A percentile compares a stretch with the other conserved stretches of the same genome.
Evolutionary conservation across 2,329 filamentous ascomycete species (phyloP).

Genomic region (Cladosporium sp.): DNA sequence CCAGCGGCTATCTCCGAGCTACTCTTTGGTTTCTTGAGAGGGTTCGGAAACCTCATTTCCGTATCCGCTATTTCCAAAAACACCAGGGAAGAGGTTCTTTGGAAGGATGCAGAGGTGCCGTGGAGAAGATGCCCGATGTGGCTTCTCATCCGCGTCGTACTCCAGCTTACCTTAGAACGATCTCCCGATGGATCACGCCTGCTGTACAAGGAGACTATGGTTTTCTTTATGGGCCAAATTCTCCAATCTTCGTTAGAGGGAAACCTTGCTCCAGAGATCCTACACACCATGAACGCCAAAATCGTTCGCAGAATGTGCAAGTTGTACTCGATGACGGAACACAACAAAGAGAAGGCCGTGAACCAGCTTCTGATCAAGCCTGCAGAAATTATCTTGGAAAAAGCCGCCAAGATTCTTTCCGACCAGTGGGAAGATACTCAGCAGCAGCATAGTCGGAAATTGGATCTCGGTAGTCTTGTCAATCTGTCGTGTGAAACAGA

Average conservation of each 20-base stretch:
- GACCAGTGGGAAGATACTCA: neutral
- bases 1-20: constrained; percentile 57
- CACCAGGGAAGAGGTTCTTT: constrained; percentile 25
- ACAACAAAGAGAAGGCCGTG: neutral
- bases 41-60: constrained; percentile 41
- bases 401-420: neutral
- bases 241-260: constrained; percentile 20
- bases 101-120: constrained; percentile 38
- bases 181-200: constrained; percentile 27
- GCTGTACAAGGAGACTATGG: constrained; percentile 27
- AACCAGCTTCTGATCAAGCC: neutral
- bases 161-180: constrained; percentile 49
- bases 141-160: constrained; percentile 57
- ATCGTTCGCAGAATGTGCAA: neutral
- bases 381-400: neutral
- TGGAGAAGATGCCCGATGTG: constrained; percentile 62
- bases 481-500: constrained; percentile 18
- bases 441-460: neutral
- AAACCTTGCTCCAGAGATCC: neutral
- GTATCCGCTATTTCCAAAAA: constrained; percentile 34
- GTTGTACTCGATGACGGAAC: neutral
- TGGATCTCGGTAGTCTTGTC: constrained; percentile 1
- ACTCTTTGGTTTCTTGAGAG: constrained; percentile 58
- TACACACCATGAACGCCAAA: neutral
- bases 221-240: constrained; percentile 52